Conservation (phyloP, 805 yeast genomes). For the Citeromyces nyonsensis region DNA sequence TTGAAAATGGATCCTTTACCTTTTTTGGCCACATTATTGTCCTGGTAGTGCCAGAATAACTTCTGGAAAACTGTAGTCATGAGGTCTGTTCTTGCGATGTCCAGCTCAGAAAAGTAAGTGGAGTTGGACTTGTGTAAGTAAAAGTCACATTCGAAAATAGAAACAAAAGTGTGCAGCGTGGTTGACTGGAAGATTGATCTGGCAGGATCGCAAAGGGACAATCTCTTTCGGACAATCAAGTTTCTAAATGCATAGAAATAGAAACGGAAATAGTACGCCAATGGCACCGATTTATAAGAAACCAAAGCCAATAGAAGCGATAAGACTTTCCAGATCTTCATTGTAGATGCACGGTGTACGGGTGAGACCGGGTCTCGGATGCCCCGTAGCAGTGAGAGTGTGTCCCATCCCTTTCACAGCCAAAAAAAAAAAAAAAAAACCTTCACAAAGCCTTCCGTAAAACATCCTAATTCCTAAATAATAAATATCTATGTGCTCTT, state of each 20-base stretch:
- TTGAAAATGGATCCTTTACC: slow-evolving; percentile 11
- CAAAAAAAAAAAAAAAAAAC: too few species aligned
- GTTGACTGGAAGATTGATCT: slow-evolving; percentile 25
- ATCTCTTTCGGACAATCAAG: slow-evolving; percentile 19
- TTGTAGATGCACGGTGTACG: too few species aligned
- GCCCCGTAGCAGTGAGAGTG: too few species aligned
- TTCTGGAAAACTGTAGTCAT: slow-evolving; percentile 42
- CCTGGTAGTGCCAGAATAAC: slow-evolving; percentile 28
- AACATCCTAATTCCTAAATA: too few species aligned
- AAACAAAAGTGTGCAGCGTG: slow-evolving; percentile 35
- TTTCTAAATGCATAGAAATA: slow-evolving; percentile 26
- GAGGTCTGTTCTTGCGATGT: slow-evolving; percentile 56
- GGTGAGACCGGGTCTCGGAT: too few species aligned
- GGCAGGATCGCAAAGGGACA: slow-evolving; percentile 6
- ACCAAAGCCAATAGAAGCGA: slow-evolving; percentile 10
- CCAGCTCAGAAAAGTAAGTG: slow-evolving; percentile 72
- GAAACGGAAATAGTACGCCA: slow-evolving; percentile 51
- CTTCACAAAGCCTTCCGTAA: too few species aligned
- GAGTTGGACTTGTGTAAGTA: slow-evolving; percentile 81
- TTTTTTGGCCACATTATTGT: slow-evolving; percentile 17
- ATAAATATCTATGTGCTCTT: too few species aligned
- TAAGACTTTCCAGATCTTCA: too few species aligned
- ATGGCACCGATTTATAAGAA: slow-evolving; percentile 50
- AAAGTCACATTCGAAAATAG: slow-evolving; percentile 73
- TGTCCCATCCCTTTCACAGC: too few species aligned